Conservation (phyloP, 352 stramenopile species). For the Phytophthora citrophthora region DNA sequence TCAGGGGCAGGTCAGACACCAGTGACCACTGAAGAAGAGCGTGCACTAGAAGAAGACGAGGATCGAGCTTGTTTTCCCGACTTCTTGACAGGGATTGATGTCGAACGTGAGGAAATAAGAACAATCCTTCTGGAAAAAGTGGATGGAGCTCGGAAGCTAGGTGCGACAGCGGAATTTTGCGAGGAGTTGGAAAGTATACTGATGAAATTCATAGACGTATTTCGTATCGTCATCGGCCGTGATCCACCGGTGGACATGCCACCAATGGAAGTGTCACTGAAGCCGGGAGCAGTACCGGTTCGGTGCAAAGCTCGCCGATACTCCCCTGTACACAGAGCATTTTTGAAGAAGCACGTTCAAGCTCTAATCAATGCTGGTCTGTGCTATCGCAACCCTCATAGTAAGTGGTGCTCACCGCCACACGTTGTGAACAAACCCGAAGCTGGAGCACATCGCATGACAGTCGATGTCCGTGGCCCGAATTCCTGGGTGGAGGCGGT, state of each 20-base stretch:
- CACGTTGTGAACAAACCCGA: conserved; percentile 2
- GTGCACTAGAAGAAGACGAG: conserved; percentile 2
- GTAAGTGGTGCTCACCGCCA: too few species aligned
- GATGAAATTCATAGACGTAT: conserved; percentile 15
- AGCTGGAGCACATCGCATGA: neutral
- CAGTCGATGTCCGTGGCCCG: conserved; percentile 8
- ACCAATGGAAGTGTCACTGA: too few species aligned
- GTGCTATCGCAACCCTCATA: too few species aligned
- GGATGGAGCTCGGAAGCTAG: conserved; percentile 1
- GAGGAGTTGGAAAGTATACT: neutral
- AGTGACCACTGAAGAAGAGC: conserved; percentile 3
- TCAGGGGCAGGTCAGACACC: neutral
- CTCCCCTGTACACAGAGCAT: too few species aligned
- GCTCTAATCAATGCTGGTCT: too few species aligned
- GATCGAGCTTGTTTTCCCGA: conserved; percentile 10
- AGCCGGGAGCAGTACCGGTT: too few species aligned
- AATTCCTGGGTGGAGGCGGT: conserved; percentile 11
- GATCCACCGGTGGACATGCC: conserved; percentile 8
- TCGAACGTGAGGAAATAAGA: conserved; percentile 1
- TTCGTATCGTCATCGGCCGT: conserved; percentile 3
- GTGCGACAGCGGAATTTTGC: neutral
- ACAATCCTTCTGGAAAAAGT: conserved; percentile 10
- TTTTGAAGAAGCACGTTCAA: too few species aligned
- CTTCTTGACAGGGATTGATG: neutral
- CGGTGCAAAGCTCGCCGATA: too few species aligned